Evolutionary conservation across 805 yeast species (phyloP), one percentile per base, ranked within the genome.

Genomic region (Yamadazyma paraphyllophila): DNA sequence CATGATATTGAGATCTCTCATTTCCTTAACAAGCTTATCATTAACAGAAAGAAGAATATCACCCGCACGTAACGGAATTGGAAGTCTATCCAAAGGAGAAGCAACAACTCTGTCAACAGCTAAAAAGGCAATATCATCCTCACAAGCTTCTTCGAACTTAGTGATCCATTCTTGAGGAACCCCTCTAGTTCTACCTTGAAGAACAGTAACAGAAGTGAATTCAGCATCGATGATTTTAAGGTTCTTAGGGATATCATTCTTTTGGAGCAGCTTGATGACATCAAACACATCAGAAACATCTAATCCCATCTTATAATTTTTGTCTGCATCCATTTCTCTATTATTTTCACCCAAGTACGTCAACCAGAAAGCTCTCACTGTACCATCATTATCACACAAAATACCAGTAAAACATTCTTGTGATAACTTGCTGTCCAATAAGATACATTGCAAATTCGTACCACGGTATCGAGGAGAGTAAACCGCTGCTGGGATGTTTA

Each of bases 161-260:
- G 71, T 58, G 49, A 91, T 85, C 95, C 96, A 89, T 36, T 80
- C 80, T 54, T 87, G 92, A 0, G 94, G 80, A 16, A 90, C 96
- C n/a, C 96, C 96, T 57, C 88, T 76, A 37, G 87, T 78, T 63
- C 96, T 80, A 2, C 95, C 96, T 57, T 81, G 84, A 20, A 82
- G 76, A 17, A 89, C 71, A 2, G 88, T 77, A 29, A 85, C 70
- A 0, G 90, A 73, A 12, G 78, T 76, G 54, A 88, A 82, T 56
- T 88, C 97, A 31, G 88, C 84, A 58, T 90, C 96, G 41, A 91
- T 74, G 40, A 88, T 81, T 49, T 85, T 74, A 35, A 82, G 60
- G 25, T 75, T 69, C 30, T 56, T 53, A 4, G 92, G 90, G 1
- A 65, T 62, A 15, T 64, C 58, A 37, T 76, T 76, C 15, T 73